Percentiles rank a stretch among this genome's conserved stretches.
phyloP scores from a whole-genome alignment of 306 rosid species.

The Ormosia emarginata region DNA sequence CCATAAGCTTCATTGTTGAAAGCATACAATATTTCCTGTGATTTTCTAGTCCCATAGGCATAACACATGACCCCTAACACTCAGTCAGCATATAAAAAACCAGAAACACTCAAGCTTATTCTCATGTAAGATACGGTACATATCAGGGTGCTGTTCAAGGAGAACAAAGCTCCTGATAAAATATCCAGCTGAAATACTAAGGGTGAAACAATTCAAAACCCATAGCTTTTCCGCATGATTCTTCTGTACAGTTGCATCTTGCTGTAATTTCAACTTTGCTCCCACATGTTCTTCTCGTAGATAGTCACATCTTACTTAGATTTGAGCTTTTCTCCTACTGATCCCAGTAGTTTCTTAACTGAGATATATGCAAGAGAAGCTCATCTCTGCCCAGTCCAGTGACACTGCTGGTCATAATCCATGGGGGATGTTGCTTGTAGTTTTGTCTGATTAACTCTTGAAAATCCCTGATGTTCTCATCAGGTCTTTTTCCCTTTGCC shows the following conservation, averaged over 20 bases:
- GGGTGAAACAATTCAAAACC: background rate
- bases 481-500: conserved; percentile 72
- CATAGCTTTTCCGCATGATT: background rate
- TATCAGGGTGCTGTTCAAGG: conserved; percentile 13
- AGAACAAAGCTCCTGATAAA: background rate
- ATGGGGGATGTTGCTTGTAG: conserved; percentile 72
- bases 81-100: background rate
- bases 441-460: conserved; percentile 68
- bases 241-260: conserved; percentile 12
- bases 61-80: background rate
- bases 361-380: conserved; percentile 79
- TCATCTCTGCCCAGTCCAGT: conserved; percentile 91
- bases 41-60: background rate
- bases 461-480: conserved; percentile 74
- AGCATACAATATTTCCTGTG: conserved; percentile 12
- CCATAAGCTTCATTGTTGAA: background rate
- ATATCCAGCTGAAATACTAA: conserved; percentile 6
- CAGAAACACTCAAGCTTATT: conserved; percentile 1
- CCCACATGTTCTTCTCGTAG: background rate
- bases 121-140: background rate
- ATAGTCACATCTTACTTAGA: background rate
- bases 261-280: background rate
- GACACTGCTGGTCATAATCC: conserved; percentile 95
- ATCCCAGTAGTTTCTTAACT: conserved; percentile 90
- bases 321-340: conserved; percentile 34